Evolutionary conservation across 163 green algal species (phyloP).

Genomic region (Trebouxia gelatinosa): DNA sequence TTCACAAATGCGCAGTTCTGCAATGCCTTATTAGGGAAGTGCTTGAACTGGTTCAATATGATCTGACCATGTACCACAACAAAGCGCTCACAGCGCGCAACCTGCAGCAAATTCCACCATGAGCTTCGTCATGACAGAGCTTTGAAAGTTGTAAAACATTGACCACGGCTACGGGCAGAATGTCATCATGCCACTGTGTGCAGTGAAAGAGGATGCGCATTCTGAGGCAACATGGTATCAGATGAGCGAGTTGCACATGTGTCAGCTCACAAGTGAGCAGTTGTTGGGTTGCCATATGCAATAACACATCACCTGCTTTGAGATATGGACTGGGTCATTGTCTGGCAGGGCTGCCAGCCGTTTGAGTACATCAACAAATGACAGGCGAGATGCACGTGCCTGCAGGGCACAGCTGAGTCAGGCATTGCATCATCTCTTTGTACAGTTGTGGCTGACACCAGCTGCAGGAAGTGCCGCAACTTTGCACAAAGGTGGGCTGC

Average conservation of each 20-base stretch:
- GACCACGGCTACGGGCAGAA: not conserved
- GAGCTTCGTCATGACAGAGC: not conserved
- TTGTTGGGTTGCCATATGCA: not conserved
- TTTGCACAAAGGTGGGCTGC: no score
- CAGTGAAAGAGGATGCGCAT: not conserved
- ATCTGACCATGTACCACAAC: constrained; percentile 94
- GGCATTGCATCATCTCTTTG: no score
- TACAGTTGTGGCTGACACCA: no score
- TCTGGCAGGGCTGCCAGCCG: constrained; percentile 58
- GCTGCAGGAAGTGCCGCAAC: no score
- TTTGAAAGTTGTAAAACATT: not conserved
- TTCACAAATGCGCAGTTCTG: constrained; percentile 69
- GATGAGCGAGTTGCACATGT: not conserved
- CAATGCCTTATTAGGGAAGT: constrained; percentile 61
- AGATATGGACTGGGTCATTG: constrained; percentile 56
- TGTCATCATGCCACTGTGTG: not conserved
- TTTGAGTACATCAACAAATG: constrained; percentile 79
- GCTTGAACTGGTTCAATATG: constrained; percentile 81
- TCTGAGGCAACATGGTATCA: not conserved
- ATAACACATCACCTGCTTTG: constrained; percentile 49
- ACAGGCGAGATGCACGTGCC: constrained; percentile 71
- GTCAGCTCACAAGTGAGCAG: not conserved
- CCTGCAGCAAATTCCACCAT: constrained; percentile 34
- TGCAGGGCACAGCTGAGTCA: no score
- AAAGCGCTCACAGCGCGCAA: constrained; percentile 80